Evolutionary conservation across 345 rosid species (phyloP).

Genomic region (Linum usitatissimum): DNA sequence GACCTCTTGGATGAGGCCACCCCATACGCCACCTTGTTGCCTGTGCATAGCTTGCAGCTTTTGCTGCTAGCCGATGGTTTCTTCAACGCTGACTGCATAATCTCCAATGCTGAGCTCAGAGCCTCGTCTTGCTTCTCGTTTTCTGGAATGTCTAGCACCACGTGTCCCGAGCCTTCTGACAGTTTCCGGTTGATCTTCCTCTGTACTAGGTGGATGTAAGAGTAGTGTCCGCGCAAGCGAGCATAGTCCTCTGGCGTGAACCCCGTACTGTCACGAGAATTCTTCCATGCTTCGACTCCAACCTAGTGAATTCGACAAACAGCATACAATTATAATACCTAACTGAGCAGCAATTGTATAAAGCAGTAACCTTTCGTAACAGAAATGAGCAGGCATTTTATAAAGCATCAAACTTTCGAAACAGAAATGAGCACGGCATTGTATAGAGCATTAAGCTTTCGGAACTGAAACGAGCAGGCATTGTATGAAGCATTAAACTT

Average conservation of each 20-base stretch:
- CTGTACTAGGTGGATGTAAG: constrained; percentile 86
- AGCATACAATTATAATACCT: background rate
- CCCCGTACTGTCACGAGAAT: constrained; percentile 73
- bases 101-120: constrained; percentile 42
- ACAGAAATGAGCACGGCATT: too few relatives aligned
- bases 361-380: too few relatives aligned
- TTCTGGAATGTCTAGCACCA: constrained; percentile 49
- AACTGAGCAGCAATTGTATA: background rate
- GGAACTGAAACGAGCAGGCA: too few relatives aligned
- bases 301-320: constrained; percentile 35
- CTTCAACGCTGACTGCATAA: constrained; percentile 26
- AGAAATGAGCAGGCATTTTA: too few relatives aligned
- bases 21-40: constrained; percentile 45
- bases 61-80: constrained; percentile 9
- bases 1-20: constrained; percentile 29
- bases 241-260: constrained; percentile 96
- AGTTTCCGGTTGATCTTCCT: constrained; percentile 55
- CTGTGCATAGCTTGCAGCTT: constrained; percentile 66
- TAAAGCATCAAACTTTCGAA: too few relatives aligned
- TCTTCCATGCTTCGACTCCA: constrained; percentile 88
- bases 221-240: constrained; percentile 90
- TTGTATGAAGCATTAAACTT: too few relatives aligned
- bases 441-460: too few relatives aligned
- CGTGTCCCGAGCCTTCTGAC: constrained; percentile 28
- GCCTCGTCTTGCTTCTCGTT: constrained; percentile 33